Evolutionary conservation across 2,329 filamentous ascomycete species (phyloP).

Genomic region (Aspergillus alliaceus): DNA sequence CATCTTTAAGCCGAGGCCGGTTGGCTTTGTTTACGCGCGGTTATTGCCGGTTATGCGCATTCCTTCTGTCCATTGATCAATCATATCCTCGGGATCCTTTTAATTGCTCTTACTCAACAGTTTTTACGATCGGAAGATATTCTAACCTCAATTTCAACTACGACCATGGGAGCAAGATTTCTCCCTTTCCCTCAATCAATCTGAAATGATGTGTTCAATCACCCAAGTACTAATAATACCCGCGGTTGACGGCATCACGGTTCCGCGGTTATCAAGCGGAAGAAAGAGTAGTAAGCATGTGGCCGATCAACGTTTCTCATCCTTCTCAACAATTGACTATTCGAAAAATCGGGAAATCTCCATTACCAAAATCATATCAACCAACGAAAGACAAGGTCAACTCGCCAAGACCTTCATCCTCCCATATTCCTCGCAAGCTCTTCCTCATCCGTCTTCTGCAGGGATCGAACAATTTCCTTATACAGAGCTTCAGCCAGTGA

Average conservation of each 20-base stretch:
- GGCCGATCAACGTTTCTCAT: neutral
- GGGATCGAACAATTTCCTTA: conserved; percentile 34
- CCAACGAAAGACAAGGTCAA: too few species aligned
- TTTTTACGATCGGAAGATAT: neutral
- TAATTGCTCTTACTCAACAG: neutral
- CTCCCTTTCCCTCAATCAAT: too few species aligned
- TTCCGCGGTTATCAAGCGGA: conserved; percentile 9
- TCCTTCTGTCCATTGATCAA: neutral
- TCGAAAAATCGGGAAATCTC: neutral
- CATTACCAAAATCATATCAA: too few species aligned
- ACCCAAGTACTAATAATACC: neutral
- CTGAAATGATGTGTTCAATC: neutral
- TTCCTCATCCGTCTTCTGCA: conserved; percentile 38
- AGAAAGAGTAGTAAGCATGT: neutral
- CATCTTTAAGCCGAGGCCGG: conserved; percentile 2
- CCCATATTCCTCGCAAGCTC: conserved; percentile 8
- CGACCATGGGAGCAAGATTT: neutral
- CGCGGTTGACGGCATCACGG: conserved; percentile 11
- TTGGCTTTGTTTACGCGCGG: neutral
- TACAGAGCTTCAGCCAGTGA: conserved; percentile 42
- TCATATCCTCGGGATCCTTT: neutral
- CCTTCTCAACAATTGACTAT: neutral
- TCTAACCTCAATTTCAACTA: neutral
- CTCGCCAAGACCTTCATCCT: neutral
- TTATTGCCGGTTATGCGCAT: conserved; percentile 4